Evolutionary conservation across 2,329 filamentous ascomycete genomes (phyloP).

Genomic region (Sphaerostilbella broomeana): DNA sequence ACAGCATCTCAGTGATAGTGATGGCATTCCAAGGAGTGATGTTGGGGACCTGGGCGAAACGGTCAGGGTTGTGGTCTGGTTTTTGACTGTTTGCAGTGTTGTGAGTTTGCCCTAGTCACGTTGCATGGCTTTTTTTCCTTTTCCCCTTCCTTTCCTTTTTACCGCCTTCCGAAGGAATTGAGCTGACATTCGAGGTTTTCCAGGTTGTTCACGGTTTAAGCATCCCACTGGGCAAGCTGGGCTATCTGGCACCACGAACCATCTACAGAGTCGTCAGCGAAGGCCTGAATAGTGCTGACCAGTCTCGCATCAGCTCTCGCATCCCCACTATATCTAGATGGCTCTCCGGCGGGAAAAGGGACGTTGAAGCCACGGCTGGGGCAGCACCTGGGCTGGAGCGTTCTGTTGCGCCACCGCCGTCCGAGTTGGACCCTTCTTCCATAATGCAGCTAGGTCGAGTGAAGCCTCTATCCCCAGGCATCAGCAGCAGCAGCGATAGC

Average conservation of each 20-base stretch:
- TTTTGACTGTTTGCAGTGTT: constrained; percentile 74
- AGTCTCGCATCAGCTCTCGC: neutral
- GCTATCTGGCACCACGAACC: constrained; percentile 56
- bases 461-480: no score
- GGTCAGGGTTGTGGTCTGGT: constrained; percentile 74
- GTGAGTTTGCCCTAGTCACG: no score
- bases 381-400: neutral
- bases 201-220: constrained; percentile 71
- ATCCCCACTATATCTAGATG: constrained; percentile 5
- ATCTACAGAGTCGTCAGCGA: constrained; percentile 34
- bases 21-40: constrained; percentile 58
- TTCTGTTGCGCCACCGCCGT: neutral
- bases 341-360: constrained; percentile 59
- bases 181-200: constrained; percentile 30
- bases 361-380: neutral
- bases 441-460: no score
- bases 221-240: constrained; percentile 68
- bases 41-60: constrained; percentile 59
- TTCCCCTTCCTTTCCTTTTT: neutral
- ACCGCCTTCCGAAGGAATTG: neutral
- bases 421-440: neutral
- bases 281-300: constrained; percentile 14
- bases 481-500: no score
- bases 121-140: no score
- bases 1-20: constrained; percentile 41